Base-by-base conservation (phyloP, 345 rosid species). In the Aurinia saxatilis region DNA sequence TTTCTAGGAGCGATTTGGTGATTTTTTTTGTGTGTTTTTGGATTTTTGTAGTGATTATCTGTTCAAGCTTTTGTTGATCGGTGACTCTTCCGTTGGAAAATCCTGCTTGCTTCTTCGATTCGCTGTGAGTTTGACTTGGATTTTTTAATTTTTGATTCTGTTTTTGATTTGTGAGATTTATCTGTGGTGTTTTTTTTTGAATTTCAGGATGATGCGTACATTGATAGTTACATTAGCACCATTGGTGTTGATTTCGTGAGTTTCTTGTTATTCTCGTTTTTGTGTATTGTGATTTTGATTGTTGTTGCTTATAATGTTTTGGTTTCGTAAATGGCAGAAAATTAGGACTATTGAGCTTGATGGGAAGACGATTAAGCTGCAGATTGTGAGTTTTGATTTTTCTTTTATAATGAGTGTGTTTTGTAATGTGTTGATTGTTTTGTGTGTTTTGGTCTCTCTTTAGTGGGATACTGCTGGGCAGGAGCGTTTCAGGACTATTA, bases 381-480 rank as follows among this genome's bases (percentile, higher is more conserved):
- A 84, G 73, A 84, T 87, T 66, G 88, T 84, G 68, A 77, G 86
- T 74, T 35, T 41, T 1, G 5, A n/a, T n/a, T n/a, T n/a, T n/a
- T n/a, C n/a, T 33, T 15, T 48, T 57, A 1, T 27, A 7, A n/a
- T 61, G 15, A 40, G 6, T 2, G 33, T 47, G 31, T 56, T 27
- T 34, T 3, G 35, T 5, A 13, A 30, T 11, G 10, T 65, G 39
- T 31, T 7, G 0, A 56, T 45, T 2, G n/a, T 12, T 56, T 47
- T 18, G 8, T 58, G 23, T 33, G n/a, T 66, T 21, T 31, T 67
- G 25, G 25, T 35, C 8, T 53, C 31, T 68, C 45, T 80, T 57
- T 47, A 88, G 93, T 85, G 93, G 96, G 96, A 88, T 73, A 88
- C 93, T 65, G 96, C 93, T 52, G 96, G 96, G 39, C 93, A 88